Base-by-base conservation (phyloP, 257 asterid genomes). In the Solanum boliviense region DNA sequence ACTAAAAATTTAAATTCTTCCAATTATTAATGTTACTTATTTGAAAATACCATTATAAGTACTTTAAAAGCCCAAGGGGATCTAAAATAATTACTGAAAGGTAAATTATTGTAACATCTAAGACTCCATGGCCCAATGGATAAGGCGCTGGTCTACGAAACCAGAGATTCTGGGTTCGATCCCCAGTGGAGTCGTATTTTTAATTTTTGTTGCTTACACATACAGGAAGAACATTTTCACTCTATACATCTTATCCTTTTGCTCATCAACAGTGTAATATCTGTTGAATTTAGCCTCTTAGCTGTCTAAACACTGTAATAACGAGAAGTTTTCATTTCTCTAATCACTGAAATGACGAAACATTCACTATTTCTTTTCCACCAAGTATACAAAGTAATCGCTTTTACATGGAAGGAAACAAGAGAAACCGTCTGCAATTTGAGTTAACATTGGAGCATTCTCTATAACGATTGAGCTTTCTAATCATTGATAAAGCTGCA, bases 111-210 rank as follows among this genome's bases (percentile, higher is more conserved):
- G 3, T 6, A 23, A 0, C 58, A 21, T 9, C 83, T 4, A 41
- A 6, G 83, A 75, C 58, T 56, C 65, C 83, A 38, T 93, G 95
- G 93, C 94, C 99, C 98, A 95, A 95, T 95, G 98, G 98, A 95
- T 95, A 94, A 94, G 98, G 99, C 95, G 99, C 96, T 95, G 99
- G 98, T 95, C 98, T 95, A 95, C 98, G 96, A 39, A 39, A 95
- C 98, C 96, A 95, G 98, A 96, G 98, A 94, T 90, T 96, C 96
- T 96, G 98, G 98, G 98, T 96, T 95, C 96, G 96, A 95, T 94
- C 98, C 96, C 96, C 96, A 94, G 98, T 91, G 25, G 78, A 71
- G 83, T 75, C 58, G 58, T 41, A 41, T 41, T 41, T 41, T 41
- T 41, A 11, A 10, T 11, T 11, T 41, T 41, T 41, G 48, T 41